These are phyloP conservation scores for Plantago lanceolata DNA, from an alignment of 305 asterid genomes.

Conservation along the genomic window DNA sequence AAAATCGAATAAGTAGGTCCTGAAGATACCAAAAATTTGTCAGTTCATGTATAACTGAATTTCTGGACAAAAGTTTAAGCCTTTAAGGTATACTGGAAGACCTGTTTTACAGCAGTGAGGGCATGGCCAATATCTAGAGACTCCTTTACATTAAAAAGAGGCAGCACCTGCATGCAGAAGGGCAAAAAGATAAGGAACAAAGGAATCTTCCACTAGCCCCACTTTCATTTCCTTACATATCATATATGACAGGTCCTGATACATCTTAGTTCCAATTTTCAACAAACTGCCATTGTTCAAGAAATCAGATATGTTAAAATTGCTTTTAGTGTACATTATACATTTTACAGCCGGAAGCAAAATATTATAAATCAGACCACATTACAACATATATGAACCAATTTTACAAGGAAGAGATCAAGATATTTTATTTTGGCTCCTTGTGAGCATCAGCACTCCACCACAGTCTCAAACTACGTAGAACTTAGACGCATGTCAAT, in stretches of 20 bases:
- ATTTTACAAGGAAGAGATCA: not conserved
- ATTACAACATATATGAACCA: not conserved
- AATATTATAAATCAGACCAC: not conserved
- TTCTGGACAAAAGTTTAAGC: constrained; percentile 2
- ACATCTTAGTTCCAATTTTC: not conserved
- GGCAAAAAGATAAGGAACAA: constrained; percentile 17
- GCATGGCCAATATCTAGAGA: constrained; percentile 98
- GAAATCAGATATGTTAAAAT: constrained; percentile 1
- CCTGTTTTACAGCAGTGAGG: constrained; percentile 93
- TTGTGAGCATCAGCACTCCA: not conserved
- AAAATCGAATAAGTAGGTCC: constrained; percentile 97
- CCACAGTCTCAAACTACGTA: not conserved
- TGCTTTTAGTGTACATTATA: not conserved
- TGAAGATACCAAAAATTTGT: constrained; percentile 29
- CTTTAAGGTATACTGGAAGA: constrained; percentile 26
- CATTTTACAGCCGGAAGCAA: not conserved
- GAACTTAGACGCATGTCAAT: not conserved
- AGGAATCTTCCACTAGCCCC: not conserved
- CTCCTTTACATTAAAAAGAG: constrained; percentile 96
- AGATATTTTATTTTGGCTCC: not conserved
- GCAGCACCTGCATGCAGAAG: constrained; percentile 57
- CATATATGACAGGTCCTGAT: too few relatives aligned
- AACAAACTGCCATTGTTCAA: not conserved
- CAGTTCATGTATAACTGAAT: constrained; percentile 21
- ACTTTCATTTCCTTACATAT: constrained; percentile 1